These are phyloP conservation scores for Daldinia childiae DNA, from an alignment of 495 filamentous ascomycete species.

Conservation along the genomic window DNA sequence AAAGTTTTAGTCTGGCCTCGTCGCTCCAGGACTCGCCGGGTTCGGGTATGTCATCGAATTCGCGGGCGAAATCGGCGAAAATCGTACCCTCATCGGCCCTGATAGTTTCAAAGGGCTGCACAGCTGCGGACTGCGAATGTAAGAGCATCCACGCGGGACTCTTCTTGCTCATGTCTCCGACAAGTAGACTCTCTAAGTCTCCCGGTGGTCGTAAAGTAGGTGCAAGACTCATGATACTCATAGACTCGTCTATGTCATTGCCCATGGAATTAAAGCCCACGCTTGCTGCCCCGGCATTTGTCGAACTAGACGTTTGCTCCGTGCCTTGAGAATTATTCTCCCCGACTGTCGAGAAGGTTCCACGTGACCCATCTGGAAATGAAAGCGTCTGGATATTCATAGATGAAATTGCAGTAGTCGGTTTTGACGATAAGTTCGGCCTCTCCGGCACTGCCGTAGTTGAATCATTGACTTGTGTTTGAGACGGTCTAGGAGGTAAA, in stretches of 20 bases:
- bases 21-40: constrained; percentile 64
- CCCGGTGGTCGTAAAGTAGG: constrained; percentile 77
- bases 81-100: constrained; percentile 59
- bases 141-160: constrained; percentile 69
- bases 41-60: constrained; percentile 81
- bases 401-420: constrained; percentile 84
- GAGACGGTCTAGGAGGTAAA: constrained; percentile 71
- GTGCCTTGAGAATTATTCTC: constrained; percentile 46
- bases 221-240: constrained; percentile 83
- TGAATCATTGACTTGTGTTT: constrained; percentile 16
- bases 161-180: constrained; percentile 68
- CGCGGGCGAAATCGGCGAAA: constrained; percentile 71
- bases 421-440: constrained; percentile 68
- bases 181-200: constrained; percentile 84
- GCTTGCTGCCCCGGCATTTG: constrained; percentile 47
- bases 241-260: constrained; percentile 76
- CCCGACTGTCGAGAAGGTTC: constrained; percentile 64
- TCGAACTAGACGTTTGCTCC: constrained; percentile 40
- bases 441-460: constrained; percentile 38
- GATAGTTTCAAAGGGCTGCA: constrained; percentile 65
- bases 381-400: constrained; percentile 78
- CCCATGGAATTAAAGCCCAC: constrained; percentile 35
- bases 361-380: constrained; percentile 71
- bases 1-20: constrained; percentile 73
- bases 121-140: constrained; percentile 64